A percentile compares a stretch with the other conserved stretches of the same genome.
phyloP scores from a whole-genome alignment of 345 rosid genomes.

The Microthlaspi erraticum region DNA sequence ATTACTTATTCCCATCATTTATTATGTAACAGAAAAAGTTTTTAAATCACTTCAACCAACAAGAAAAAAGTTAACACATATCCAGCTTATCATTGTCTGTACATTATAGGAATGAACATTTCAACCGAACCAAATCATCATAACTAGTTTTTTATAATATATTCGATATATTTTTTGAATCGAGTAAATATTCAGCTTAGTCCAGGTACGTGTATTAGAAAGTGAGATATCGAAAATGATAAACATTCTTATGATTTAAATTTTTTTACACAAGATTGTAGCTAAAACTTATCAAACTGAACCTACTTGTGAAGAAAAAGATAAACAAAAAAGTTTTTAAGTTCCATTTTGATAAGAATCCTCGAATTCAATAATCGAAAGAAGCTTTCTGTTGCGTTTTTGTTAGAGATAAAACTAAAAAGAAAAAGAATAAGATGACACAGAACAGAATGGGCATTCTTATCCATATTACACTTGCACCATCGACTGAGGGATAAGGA shows the following conservation, averaged over 20 bases:
- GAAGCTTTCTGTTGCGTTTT: slow-evolving; percentile 1
- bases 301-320: neutral
- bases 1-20: slow-evolving; percentile 19
- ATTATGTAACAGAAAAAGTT: slow-evolving; percentile 25
- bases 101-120: neutral
- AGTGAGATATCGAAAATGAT: no score
- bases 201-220: no score
- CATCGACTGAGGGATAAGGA: slow-evolving; percentile 35
- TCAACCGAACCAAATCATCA: neutral
- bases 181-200: no score
- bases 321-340: neutral
- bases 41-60: slow-evolving; percentile 15
- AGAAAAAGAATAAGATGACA: slow-evolving; percentile 34
- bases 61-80: neutral
- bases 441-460: slow-evolving; percentile 41
- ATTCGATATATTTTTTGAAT: no score
- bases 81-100: neutral
- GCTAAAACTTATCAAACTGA: neutral
- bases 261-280: no score
- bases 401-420: slow-evolving; percentile 1
- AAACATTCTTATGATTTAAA: no score
- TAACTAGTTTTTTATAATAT: no score
- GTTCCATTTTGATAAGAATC: slow-evolving; percentile 1
- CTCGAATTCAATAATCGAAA: neutral
- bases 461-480: slow-evolving; percentile 37